Evolutionary conservation across 179 eudicot genomes (phyloP).

Genomic region (Spergularia azorica): DNA sequence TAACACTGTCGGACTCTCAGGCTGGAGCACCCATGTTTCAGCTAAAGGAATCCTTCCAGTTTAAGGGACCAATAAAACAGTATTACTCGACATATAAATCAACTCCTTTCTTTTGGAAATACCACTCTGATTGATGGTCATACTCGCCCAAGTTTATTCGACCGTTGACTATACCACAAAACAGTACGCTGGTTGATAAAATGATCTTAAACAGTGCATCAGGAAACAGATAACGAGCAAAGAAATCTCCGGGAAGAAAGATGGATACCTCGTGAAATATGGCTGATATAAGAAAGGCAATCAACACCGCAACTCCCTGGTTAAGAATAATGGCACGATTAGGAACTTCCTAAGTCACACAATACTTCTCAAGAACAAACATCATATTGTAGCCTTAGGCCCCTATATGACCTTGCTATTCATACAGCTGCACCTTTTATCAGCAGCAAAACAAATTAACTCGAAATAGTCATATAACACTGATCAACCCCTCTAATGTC

Average conservation of each 20-base stretch:
- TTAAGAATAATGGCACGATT: neutral
- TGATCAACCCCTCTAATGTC: neutral
- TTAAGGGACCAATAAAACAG: too few relatives aligned
- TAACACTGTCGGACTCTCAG: too few relatives aligned
- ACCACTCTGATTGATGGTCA: too few relatives aligned
- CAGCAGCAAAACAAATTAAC: neutral
- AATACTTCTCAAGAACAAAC: neutral
- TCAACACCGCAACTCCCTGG: conserved; percentile 76
- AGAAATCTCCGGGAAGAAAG: neutral
- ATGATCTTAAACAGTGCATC: neutral
- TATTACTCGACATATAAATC: too few relatives aligned
- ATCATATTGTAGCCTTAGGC: neutral
- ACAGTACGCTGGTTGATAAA: neutral
- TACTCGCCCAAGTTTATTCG: too few relatives aligned
- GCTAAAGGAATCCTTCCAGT: too few relatives aligned
- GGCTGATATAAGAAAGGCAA: conserved; percentile 86
- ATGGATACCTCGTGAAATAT: conserved; percentile 87
- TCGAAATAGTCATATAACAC: neutral
- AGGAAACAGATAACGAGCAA: neutral
- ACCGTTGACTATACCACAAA: too few relatives aligned
- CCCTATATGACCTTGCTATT: neutral
- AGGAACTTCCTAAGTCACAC: neutral
- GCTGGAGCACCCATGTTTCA: too few relatives aligned
- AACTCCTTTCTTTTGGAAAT: too few relatives aligned
- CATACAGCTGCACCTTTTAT: neutral